These are phyloP conservation scores for Boletus rubropictus DNA, from an alignment of 768 basidiomycete species.

Conservation along the genomic window DNA sequence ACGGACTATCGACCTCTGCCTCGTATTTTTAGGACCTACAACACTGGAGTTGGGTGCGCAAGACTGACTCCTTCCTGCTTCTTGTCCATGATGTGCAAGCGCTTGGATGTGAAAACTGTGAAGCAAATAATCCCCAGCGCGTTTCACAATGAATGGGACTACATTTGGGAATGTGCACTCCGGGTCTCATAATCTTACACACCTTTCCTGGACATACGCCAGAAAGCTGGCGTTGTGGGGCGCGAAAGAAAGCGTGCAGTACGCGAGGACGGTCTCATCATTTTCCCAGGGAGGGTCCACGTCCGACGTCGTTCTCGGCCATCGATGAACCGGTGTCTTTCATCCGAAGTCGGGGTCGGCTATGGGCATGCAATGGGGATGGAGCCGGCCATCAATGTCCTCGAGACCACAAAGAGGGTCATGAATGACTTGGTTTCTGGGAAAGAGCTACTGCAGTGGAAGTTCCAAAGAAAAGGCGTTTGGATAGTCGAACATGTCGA, in stretches of 20 bases:
- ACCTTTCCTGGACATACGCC: slow-evolving; percentile 58
- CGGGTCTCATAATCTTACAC: too few relatives aligned
- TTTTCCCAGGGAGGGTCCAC: slow-evolving; percentile 48
- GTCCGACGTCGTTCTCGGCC: slow-evolving; percentile 43
- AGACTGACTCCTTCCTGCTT: neutral
- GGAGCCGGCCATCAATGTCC: slow-evolving; percentile 42
- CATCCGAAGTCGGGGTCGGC: slow-evolving; percentile 31
- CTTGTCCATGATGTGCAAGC: slow-evolving; percentile 14
- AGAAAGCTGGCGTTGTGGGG: slow-evolving; percentile 55
- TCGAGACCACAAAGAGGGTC: slow-evolving; percentile 38
- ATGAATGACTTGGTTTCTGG: slow-evolving; percentile 44
- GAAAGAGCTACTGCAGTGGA: slow-evolving; percentile 31
- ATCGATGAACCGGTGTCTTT: slow-evolving; percentile 41
- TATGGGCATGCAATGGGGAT: slow-evolving; percentile 31
- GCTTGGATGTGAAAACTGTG: neutral
- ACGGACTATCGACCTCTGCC: too few relatives aligned
- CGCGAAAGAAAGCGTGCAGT: slow-evolving; percentile 44
- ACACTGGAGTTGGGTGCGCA: neutral
- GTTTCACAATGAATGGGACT: too few relatives aligned
- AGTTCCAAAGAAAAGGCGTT: slow-evolving; percentile 33
- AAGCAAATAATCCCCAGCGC: neutral
- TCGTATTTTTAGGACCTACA: neutral
- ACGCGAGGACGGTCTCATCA: slow-evolving; percentile 53
- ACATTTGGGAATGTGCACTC: slow-evolving; percentile 37
- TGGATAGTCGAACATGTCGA: slow-evolving; percentile 36